Evolutionary conservation across 169 alveolate species (phyloP).

Genomic region (Plasmodium sp.): DNA sequence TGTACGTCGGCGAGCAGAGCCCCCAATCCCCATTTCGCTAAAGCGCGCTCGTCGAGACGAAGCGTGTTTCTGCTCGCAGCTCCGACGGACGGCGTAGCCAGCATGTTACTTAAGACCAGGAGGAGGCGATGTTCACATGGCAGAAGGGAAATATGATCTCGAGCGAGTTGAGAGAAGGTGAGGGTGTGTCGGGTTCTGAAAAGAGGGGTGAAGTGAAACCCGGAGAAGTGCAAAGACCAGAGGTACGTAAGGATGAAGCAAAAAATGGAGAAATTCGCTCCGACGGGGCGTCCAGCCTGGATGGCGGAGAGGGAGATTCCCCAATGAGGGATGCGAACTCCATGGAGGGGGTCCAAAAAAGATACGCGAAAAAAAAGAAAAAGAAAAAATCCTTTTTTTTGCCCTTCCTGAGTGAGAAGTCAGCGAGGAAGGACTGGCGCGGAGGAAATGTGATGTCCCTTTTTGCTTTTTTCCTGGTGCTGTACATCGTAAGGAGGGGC

Average conservation of each 20-base stretch:
- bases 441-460: neutral
- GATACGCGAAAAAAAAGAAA: neutral
- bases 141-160: constrained; percentile 8
- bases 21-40: neutral
- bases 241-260: neutral
- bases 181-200: neutral
- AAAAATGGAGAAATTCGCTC: neutral
- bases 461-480: neutral
- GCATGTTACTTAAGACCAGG: neutral
- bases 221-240: neutral
- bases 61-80: neutral
- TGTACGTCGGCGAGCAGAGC: neutral
- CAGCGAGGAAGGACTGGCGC: neutral
- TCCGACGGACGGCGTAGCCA: neutral
- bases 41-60: neutral
- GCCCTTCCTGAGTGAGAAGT: neutral
- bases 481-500: neutral
- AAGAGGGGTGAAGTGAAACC: neutral
- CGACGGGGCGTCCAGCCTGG: neutral
- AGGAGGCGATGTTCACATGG: neutral
- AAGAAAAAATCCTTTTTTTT: neutral
- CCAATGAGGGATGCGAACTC: neutral
- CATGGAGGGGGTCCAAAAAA: constrained; percentile 2
- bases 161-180: neutral
- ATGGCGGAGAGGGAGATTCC: neutral